phyloP scores from a whole-genome alignment of 176 grass and related monocot species.

The Oryza coarctata region DNA sequence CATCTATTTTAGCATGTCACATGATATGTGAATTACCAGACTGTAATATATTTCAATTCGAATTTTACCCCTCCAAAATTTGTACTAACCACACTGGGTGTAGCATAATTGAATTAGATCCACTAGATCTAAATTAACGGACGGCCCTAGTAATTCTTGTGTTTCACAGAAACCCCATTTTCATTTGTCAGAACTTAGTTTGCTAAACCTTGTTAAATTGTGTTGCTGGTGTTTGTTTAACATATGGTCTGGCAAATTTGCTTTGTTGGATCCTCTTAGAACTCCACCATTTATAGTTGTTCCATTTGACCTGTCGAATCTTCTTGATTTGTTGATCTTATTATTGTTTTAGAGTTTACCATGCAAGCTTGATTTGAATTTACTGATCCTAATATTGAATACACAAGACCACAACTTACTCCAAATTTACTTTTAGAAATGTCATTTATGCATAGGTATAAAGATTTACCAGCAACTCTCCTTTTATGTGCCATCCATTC shows the following conservation, averaged over 20 bases:
- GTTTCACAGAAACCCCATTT: too few species aligned
- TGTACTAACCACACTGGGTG: too few species aligned
- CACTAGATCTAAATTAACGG: too few species aligned
- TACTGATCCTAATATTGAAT: neutral
- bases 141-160: too few species aligned
- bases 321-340: too few species aligned
- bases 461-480: neutral
- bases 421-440: neutral
- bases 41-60: too few species aligned
- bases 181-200: too few species aligned
- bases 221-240: neutral
- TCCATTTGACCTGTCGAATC: too few species aligned
- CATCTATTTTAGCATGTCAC: too few species aligned
- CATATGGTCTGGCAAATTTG: neutral
- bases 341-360: neutral
- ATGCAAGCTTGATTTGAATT: neutral
- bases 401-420: neutral
- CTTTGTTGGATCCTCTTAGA: neutral
- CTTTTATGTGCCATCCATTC: neutral
- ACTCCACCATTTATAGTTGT: neutral
- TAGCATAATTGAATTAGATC: too few species aligned
- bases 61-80: too few species aligned
- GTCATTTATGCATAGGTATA: neutral
- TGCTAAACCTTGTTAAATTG: neutral
- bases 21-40: too few species aligned